Base-by-base conservation (phyloP, 202 grass and related monocot species). In the Panicum virgatum region DNA sequence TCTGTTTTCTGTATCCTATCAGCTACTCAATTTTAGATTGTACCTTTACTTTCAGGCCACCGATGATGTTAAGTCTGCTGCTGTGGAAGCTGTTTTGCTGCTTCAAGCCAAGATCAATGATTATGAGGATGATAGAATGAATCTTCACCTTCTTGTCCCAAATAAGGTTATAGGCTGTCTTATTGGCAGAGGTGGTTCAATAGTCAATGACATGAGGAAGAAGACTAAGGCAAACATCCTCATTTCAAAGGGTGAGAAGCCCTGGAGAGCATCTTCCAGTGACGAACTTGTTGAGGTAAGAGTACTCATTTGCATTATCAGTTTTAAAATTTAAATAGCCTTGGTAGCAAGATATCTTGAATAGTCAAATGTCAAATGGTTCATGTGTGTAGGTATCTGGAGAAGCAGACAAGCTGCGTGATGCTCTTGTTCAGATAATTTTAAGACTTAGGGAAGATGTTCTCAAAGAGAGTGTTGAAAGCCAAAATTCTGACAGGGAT, bases 141-240 rank as follows among this genome's bases (percentile, higher is more conserved):
- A 78, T 76, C 83, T 98, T 43, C 90, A 88, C 39, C 85, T 93
- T 90, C 88, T 98, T 86, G 90, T 96, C 56, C 96, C 96, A 10
- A 81, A 69, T 72, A 96, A 87, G 82, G 82, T 89, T 48, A 86
- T 99, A 63, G 93, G 96, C 48, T 99, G 96, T 81, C 88, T 99
- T 85, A 99, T 99, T 79, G 96, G 96, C 85, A 96, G 93, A 84
- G 89, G 89, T 62, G 96, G 96, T 46, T 94, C 87, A 44, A 99
- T 99, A 59, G 82, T 99, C 39, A 96, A 92, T 76, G 93, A 98
- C 73, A 98, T 98, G 85, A 89, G 92, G 50, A 96, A 75, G 75
- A 96, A 78, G 76, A 93, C 89, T 43, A 95, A 90, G 72, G 92
- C 92, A 66, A 84, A 80, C 70, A 98, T 98, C 87, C 81, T 81